Percentiles rank a stretch among this genome's conserved stretches.
These are phyloP conservation scores for Chiua virens DNA, from an alignment of 768 basidiomycete species.

Conservation along the genomic window DNA sequence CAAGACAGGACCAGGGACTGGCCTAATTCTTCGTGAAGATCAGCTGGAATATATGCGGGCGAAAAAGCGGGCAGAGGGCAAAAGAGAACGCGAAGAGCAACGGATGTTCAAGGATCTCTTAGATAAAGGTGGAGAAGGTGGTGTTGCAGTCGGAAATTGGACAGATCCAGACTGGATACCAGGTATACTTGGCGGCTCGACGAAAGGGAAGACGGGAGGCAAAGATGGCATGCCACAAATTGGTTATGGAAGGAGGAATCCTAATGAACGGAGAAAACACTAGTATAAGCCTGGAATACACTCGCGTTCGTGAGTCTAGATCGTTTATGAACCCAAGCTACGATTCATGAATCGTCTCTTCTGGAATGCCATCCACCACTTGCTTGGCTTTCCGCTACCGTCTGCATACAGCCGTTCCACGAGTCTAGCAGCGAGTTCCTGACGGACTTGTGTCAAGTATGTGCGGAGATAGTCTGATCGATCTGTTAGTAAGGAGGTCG, in stretches of 20 bases:
- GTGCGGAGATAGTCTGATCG: slow-evolving; percentile 79
- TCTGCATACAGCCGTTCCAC: slow-evolving; percentile 90
- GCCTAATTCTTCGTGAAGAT: slow-evolving; percentile 90
- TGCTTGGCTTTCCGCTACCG: slow-evolving; percentile 92
- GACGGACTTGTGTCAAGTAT: slow-evolving; percentile 90
- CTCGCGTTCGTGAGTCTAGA: background rate
- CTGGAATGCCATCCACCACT: slow-evolving; percentile 99
- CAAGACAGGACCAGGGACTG: slow-evolving; percentile 78
- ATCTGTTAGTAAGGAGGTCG: slow-evolving; percentile 7
- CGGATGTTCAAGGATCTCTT: slow-evolving; percentile 62
- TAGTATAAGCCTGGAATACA: slow-evolving; percentile 24
- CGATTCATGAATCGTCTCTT: slow-evolving; percentile 96
- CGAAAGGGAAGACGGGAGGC: slow-evolving; percentile 61
- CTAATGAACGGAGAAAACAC: slow-evolving; percentile 72
- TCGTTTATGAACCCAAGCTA: slow-evolving; percentile 62
- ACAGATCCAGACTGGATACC: slow-evolving; percentile 96
- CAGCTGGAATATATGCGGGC: slow-evolving; percentile 86
- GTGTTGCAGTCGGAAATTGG: slow-evolving; percentile 71
- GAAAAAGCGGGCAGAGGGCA: slow-evolving; percentile 71
- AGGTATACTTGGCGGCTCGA: slow-evolving; percentile 68
- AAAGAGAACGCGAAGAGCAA: slow-evolving; percentile 72
- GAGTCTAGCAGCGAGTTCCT: slow-evolving; percentile 85
- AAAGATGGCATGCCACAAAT: slow-evolving; percentile 78
- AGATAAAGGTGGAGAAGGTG: slow-evolving; percentile 48
- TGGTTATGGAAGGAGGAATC: slow-evolving; percentile 87